These are phyloP conservation scores for Trametes cubensis DNA, from an alignment of 768 basidiomycete genomes.

Conservation along the genomic window DNA sequence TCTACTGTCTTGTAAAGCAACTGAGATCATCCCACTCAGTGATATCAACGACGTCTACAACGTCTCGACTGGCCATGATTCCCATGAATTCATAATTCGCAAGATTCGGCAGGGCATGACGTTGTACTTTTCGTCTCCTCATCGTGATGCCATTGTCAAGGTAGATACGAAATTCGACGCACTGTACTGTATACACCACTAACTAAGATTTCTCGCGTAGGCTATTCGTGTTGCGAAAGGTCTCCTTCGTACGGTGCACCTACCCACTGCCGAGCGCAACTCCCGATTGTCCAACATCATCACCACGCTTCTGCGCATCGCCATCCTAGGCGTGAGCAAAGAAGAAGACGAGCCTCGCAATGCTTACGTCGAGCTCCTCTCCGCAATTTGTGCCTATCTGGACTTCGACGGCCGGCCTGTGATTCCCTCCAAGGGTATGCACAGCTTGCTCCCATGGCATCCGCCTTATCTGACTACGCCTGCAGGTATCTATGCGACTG, in stretches of 20 bases:
- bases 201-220: constrained; percentile 40
- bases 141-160: constrained; percentile 75
- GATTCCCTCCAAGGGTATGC: constrained; percentile 67
- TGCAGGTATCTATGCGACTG: constrained; percentile 70
- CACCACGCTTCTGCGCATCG: constrained; percentile 84
- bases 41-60: constrained; percentile 90
- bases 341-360: constrained; percentile 76
- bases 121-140: constrained; percentile 72
- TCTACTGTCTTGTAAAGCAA: constrained; percentile 69
- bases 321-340: constrained; percentile 75
- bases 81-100: constrained; percentile 81
- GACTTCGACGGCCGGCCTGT: constrained; percentile 75
- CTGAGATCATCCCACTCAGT: constrained; percentile 76
- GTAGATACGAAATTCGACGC: constrained; percentile 37
- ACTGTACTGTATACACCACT: not conserved
- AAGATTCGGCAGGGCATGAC: constrained; percentile 71
- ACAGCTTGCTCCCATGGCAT: not conserved
- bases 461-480: not conserved
- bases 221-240: constrained; percentile 77
- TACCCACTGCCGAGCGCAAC: constrained; percentile 61
- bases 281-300: constrained; percentile 83
- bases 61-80: constrained; percentile 74
- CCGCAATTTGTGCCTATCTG: constrained; percentile 75
- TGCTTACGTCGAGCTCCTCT: constrained; percentile 79
- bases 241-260: constrained; percentile 58